Evolutionary conservation across 2,329 filamentous ascomycete genomes (phyloP).

Genomic region (Phialophora expanda): DNA sequence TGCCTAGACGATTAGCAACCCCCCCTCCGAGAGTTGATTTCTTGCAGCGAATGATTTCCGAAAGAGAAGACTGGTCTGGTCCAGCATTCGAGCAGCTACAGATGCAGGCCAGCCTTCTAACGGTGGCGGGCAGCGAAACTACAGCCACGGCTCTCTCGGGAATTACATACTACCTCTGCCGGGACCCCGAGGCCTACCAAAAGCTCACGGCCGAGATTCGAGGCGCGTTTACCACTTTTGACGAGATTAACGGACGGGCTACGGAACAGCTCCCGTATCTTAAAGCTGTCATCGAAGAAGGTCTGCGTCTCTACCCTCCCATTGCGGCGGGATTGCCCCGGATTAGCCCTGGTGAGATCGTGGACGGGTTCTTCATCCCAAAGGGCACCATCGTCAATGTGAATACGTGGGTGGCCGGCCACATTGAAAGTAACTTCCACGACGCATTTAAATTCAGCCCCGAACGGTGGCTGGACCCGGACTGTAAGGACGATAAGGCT

Average conservation of each 20-base stretch:
- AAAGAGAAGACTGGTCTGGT: conserved; percentile 20
- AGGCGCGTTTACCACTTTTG: conserved; percentile 37
- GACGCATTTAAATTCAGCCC: conserved; percentile 28
- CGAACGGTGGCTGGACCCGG: conserved; percentile 34
- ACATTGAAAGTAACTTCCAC: conserved; percentile 32
- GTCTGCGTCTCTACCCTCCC: not conserved
- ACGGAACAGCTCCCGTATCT: not conserved
- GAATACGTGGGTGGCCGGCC: conserved; percentile 67
- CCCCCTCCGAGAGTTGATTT: not conserved
- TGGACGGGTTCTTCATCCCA: not conserved
- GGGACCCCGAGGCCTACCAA: conserved; percentile 45
- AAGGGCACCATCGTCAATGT: conserved; percentile 19
- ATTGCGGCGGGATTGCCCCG: not conserved
- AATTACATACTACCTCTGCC: conserved; percentile 51
- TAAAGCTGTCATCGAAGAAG: conserved; percentile 2
- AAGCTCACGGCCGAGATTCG: conserved; percentile 49
- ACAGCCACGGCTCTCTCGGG: conserved; percentile 54
- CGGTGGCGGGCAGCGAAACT: conserved; percentile 54
- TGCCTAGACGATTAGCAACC: conserved; percentile 43
- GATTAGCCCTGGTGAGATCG: not conserved
- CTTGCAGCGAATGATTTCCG: not conserved
- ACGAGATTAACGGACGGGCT: conserved; percentile 37
- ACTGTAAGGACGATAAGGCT: conserved; percentile 28
- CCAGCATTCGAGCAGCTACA: conserved; percentile 44
- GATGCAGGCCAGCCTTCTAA: conserved; percentile 43